Evolutionary conservation across 1,284 basidiomycete genomes (phyloP).

Genomic region (Golubevia pallescens): DNA sequence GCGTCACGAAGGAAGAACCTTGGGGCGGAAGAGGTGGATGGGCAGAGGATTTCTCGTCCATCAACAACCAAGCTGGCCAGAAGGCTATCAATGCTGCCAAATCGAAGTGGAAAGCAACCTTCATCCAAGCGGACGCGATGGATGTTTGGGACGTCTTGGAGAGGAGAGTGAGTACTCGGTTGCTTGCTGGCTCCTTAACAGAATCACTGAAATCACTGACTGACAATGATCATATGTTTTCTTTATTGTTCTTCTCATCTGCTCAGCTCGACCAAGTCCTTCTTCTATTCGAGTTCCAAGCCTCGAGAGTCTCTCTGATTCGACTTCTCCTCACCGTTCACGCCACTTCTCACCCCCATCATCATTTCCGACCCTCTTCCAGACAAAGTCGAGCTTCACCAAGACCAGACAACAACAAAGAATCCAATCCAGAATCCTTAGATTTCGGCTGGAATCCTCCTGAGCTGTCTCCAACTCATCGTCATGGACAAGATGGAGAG

Average conservation of each 20-base stretch:
- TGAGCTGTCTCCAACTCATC: conserved; percentile 17
- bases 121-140: conserved; percentile 21
- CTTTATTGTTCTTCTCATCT: no score
- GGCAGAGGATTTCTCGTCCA: no score
- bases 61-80: conserved; percentile 15
- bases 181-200: no score
- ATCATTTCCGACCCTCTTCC: conserved; percentile 5
- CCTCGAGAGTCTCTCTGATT: conserved; percentile 29
- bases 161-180: conserved; percentile 12
- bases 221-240: no score
- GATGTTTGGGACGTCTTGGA: conserved; percentile 53
- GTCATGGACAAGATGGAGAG: conserved; percentile 23
- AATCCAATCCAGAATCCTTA: no score
- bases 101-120: conserved; percentile 23
- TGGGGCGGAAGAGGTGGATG: neutral
- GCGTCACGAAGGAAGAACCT: neutral
- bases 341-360: conserved; percentile 29
- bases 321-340: conserved; percentile 34
- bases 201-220: no score
- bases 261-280: conserved; percentile 26
- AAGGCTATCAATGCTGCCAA: conserved; percentile 18
- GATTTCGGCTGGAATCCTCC: no score
- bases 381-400: no score
- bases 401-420: no score
- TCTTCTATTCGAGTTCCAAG: conserved; percentile 46